These are phyloP conservation scores for Sporothrix brunneoviolacea DNA, from an alignment of 2,329 filamentous ascomycete genomes.

Conservation along the genomic window DNA sequence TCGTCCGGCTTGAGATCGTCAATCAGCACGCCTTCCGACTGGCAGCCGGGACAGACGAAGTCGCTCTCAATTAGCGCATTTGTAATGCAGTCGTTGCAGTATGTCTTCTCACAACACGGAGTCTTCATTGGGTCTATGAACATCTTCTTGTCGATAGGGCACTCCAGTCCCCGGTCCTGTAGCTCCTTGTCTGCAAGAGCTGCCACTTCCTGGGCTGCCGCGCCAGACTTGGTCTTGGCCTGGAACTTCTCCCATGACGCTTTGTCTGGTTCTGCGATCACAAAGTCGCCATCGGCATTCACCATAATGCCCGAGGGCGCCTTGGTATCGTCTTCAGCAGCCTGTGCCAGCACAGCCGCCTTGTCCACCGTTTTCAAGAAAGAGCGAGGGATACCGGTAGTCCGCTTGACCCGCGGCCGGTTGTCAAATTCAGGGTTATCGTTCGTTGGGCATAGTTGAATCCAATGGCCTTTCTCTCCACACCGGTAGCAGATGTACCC, in stretches of 20 bases:
- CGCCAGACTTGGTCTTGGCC: constrained; percentile 82
- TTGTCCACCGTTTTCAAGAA: constrained; percentile 96
- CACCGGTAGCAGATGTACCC: constrained; percentile 97
- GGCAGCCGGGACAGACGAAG: constrained; percentile 89
- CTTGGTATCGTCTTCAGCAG: constrained; percentile 71
- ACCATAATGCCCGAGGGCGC: constrained; percentile 90
- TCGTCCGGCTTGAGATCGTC: constrained; percentile 84
- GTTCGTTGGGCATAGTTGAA: constrained; percentile 96
- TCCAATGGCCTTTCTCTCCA: constrained; percentile 98
- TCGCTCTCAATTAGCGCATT: constrained; percentile 98
- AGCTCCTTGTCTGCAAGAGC: constrained; percentile 77
- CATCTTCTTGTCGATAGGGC: constrained; percentile 93
- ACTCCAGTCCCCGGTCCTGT: constrained; percentile 82
- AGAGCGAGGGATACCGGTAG: constrained; percentile 91
- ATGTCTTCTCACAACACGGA: constrained; percentile 95
- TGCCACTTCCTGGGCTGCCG: constrained; percentile 71
- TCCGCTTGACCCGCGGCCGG: constrained; percentile 86
- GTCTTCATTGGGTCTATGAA: constrained; percentile 99
- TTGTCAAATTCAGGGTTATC: constrained; percentile 95
- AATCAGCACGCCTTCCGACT: constrained; percentile 83
- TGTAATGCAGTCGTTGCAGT: constrained; percentile 99
- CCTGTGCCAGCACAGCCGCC: constrained; percentile 65
- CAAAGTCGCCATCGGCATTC: constrained; percentile 94
- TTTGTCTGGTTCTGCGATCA: constrained; percentile 92
- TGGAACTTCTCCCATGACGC: constrained; percentile 96